Conservation (phyloP, 169 alveolate species). For the Toxoplasma gondii region DNA sequence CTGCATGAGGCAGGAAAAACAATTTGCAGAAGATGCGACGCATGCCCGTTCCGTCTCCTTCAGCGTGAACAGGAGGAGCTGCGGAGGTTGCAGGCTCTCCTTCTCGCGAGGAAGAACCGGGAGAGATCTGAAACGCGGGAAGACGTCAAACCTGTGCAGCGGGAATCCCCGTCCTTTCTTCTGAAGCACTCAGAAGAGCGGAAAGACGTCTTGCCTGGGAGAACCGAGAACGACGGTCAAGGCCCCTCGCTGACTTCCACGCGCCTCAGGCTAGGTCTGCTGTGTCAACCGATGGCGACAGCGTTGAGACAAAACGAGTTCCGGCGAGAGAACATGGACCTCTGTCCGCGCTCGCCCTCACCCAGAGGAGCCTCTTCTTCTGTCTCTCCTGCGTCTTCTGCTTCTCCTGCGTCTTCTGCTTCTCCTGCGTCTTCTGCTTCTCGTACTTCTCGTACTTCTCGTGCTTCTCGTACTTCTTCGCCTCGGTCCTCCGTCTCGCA, state of each 20-base stretch:
- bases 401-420: neutral
- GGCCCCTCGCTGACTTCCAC: neutral
- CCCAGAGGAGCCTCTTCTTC: neutral
- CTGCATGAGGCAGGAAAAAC: neutral
- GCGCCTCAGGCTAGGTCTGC: neutral
- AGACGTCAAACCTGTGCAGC: too few species aligned
- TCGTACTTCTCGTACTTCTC: too few species aligned
- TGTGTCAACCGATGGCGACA: too few species aligned
- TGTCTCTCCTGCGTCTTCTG: neutral
- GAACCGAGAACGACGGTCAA: neutral
- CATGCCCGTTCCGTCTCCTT: neutral
- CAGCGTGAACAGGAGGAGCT: neutral
- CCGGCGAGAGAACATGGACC: neutral
- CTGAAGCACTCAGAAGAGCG: too few species aligned
- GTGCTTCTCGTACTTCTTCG: neutral
- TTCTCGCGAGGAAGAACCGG: neutral
- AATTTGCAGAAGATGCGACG: neutral
- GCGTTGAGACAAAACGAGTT: too few species aligned
- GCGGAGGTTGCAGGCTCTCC: neutral
- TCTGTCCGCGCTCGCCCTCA: neutral
- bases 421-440: too few species aligned
- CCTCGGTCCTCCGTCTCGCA: neutral
- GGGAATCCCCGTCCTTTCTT: too few species aligned
- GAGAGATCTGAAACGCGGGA: too few species aligned
- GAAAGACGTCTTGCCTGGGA: neutral